phyloP scores from a whole-genome alignment of 805 yeast species.

The Pichia heedii region DNA sequence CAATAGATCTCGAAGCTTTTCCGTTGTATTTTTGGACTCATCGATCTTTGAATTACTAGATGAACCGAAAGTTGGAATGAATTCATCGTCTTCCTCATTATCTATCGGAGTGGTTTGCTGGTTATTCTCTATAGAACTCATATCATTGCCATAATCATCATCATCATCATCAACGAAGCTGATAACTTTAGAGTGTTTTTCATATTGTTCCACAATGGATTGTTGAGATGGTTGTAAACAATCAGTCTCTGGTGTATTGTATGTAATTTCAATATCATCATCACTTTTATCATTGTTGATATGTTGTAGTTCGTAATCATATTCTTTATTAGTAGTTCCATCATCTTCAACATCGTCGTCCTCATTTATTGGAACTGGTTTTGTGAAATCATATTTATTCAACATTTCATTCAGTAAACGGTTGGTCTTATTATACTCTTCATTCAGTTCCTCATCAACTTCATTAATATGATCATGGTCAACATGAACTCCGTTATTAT shows the following conservation, averaged over 20 bases:
- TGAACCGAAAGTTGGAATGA: slow-evolving; percentile 45
- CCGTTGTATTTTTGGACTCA: slow-evolving; percentile 39
- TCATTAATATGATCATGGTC: slow-evolving; percentile 2
- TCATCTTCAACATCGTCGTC: slow-evolving; percentile 29
- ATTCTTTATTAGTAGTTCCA: slow-evolving; percentile 29
- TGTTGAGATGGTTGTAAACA: slow-evolving; percentile 15
- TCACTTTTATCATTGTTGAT: slow-evolving; percentile 18
- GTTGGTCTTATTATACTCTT: slow-evolving; percentile 37
- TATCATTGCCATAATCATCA: too few relatives aligned
- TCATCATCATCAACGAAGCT: slow-evolving; percentile 9
- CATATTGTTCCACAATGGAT: slow-evolving; percentile 21
- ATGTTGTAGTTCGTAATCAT: slow-evolving; percentile 32
- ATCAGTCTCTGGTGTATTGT: slow-evolving; percentile 18
- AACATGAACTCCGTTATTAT: slow-evolving; percentile 14
- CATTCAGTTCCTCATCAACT: slow-evolving; percentile 26
- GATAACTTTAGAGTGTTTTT: slow-evolving; percentile 7
- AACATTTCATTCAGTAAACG: slow-evolving; percentile 42
- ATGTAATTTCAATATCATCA: slow-evolving; percentile 13
- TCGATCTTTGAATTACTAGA: slow-evolving; percentile 1
- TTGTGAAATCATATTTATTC: slow-evolving; percentile 42
- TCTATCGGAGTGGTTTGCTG: too few relatives aligned
- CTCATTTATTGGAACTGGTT: slow-evolving; percentile 29
- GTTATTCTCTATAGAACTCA: too few relatives aligned
- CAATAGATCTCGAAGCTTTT: slow-evolving; percentile 52
- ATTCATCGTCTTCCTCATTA: slow-evolving; percentile 37